phyloP scores from a whole-genome alignment of 768 basidiomycete genomes.

The Tulasnella sp. region DNA sequence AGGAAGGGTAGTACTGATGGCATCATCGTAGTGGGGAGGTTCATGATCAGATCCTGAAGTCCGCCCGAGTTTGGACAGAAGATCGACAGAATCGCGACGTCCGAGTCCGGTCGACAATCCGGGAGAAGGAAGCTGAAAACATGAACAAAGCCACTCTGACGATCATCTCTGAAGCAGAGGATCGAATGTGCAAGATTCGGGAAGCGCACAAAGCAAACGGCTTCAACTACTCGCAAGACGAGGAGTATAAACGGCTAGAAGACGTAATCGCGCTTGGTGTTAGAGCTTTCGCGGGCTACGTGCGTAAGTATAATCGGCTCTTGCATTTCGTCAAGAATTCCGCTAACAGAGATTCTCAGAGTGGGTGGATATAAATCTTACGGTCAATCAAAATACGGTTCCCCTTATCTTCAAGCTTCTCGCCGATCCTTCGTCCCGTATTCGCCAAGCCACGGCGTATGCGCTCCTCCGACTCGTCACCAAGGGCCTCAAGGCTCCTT shows the following conservation, averaged over 20 bases:
- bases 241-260: conserved; percentile 45
- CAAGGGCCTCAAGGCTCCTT: conserved; percentile 87
- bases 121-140: conserved; percentile 70
- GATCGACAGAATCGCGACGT: conserved; percentile 72
- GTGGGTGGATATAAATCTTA: conserved; percentile 96
- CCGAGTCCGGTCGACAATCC: conserved; percentile 77
- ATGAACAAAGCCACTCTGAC: conserved; percentile 84
- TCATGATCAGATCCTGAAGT: conserved; percentile 89
- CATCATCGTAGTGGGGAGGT: conserved; percentile 63
- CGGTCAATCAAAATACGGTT: conserved; percentile 83
- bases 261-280: conserved; percentile 92
- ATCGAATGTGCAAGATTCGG: conserved; percentile 23
- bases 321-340: not conserved
- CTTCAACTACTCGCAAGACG: conserved; percentile 25
- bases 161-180: conserved; percentile 55
- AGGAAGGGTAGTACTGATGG: too few relatives aligned
- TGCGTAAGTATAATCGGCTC: conserved; percentile 49
- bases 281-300: conserved; percentile 84
- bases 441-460: conserved; percentile 75
- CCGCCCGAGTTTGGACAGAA: conserved; percentile 61
- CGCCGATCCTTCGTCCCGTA: conserved; percentile 61
- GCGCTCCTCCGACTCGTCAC: conserved; percentile 73
- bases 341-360: conserved; percentile 38
- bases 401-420: conserved; percentile 76
- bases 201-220: conserved; percentile 43